Evolutionary conservation across 2,329 filamentous ascomycete species (phyloP), one percentile per base, ranked within the genome.

Genomic region (Xylaria digitata): DNA sequence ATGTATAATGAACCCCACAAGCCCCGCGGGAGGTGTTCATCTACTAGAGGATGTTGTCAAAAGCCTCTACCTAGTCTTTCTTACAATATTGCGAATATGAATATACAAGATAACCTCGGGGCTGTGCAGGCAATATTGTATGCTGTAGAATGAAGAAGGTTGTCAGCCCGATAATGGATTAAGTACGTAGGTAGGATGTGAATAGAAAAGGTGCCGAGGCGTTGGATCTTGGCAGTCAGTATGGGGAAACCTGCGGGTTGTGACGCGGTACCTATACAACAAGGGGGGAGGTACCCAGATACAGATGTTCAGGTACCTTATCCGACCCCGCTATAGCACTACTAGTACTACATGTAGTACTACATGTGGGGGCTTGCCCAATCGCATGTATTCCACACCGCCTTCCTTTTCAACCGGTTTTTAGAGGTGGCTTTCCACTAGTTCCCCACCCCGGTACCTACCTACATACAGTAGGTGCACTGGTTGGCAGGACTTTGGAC

Each of bases 191-290:
- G 26, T 26, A 26, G 40, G 46, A 62, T 65, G 59, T 23, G 40
- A 55, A 21, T n/a, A 52, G 17, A 52, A 64, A 13, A 21, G 26
- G 55, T 50, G 59, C 66, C 66, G 66, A 66, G 66, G 63, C 55
- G 52, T 57, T 62, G 42, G n/a, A 42, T 50, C 61, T 67, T 64
- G 61, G 65, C 55, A 49, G 49, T 49, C 17, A 48, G 46, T 26
- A 60, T 32, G 48, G 19, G 19, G 43, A 42, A 30, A 23, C 3
- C 11, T 21, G 42, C n/a, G 55, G 30, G 40, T 11, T 17, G 30
- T 43, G 15, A 30, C 17, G 23, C 26, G 50, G 7, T 48, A 48
- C 21, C 32, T 34, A 34, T 34, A 23, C 7, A 4, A 48, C 7
- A 23, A 45, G 42, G 15, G 34, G 7, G 11, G 7, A 57, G n/a